A percentile compares a stretch with the other conserved stretches of the same genome.
Evolutionary conservation across 768 basidiomycete genomes (phyloP).

Genomic region (Leccinum boreale): DNA sequence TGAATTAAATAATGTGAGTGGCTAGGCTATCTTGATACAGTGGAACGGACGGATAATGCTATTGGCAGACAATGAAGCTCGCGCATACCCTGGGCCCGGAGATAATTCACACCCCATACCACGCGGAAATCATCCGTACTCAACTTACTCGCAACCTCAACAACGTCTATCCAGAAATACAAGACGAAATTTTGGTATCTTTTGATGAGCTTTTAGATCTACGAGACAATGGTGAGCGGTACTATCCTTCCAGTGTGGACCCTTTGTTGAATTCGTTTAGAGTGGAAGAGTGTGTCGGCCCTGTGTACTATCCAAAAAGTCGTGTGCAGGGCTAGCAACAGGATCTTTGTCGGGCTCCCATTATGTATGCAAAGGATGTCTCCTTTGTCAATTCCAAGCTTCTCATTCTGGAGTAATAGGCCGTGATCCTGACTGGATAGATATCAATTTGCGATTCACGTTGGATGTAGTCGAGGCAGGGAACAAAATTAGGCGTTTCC

Average conservation of each 20-base stretch:
- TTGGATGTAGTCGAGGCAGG: neutral
- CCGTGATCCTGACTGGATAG: neutral
- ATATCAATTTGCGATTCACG: neutral
- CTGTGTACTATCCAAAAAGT: slow-evolving; percentile 21
- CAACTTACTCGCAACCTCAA: slow-evolving; percentile 41
- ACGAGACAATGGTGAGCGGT: slow-evolving; percentile 11
- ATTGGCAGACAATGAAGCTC: slow-evolving; percentile 33
- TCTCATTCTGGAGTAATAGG: neutral
- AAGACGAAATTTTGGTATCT: slow-evolving; percentile 34
- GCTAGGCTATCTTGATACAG: neutral
- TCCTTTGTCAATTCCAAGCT: neutral
- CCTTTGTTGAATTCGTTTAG: slow-evolving; percentile 18
- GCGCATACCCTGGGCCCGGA: slow-evolving; percentile 38
- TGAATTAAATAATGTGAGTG: slow-evolving; percentile 35
- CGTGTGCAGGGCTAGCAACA: slow-evolving; percentile 31
- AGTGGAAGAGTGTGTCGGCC: slow-evolving; percentile 36
- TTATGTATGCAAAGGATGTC: neutral
- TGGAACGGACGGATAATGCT: neutral
- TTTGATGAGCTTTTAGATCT: slow-evolving; percentile 37
- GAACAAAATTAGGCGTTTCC: slow-evolving; percentile 22
- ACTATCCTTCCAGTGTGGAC: neutral
- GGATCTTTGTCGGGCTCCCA: slow-evolving; percentile 48
- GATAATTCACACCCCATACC: slow-evolving; percentile 30
- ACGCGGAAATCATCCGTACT: slow-evolving; percentile 27
- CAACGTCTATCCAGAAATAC: slow-evolving; percentile 27